Base-by-base conservation (phyloP, 345 rosid species). In the Gynandropsis gynandra region DNA sequence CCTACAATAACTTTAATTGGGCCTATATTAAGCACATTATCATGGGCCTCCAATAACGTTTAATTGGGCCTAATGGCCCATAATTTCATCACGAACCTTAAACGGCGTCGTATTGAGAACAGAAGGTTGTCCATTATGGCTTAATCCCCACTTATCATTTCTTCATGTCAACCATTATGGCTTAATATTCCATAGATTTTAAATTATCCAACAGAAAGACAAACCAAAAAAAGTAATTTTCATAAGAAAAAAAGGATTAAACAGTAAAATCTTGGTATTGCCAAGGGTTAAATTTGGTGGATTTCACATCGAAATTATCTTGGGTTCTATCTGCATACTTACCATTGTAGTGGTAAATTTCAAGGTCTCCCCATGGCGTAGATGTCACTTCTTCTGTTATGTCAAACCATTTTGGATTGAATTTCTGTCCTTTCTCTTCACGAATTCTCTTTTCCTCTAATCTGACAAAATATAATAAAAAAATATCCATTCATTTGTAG, bases 361-460 rank as follows among this genome's bases (percentile, higher is more conserved):
- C 82, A 52, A 81, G 57, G 51, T 85, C 87, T 0, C 89, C 89
- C 89, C 87, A 85, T n/a, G 85, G 89, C 7, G 95, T 81, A 0
- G 84, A 74, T 42, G 67, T 60, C 4, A 72, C 63, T 55, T 85
- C 89, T 7, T 59, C 58, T 12, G 85, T 76, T 27, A 49, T 61
- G 63, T 81, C 77, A 55, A 85, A 85, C 89, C 95, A 85, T 71
- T 65, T 77, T 4, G 95, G 76, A 21, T 59, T 58, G 48, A 75
- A 81, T 19, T 58, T 61, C 15, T 81, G 76, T 12, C 76, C 75
- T 42, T 70, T 74, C 4, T 71, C 79, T 74, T 79, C 89, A 8
- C 89, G 61, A 56, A 10, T 68, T 74, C 63, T 70, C 72, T 72
- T 85, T 58, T 85, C 94, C 75, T 64, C 63, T 16, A 56, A 19